Evolutionary conservation across 129 eudicot genomes (phyloP), one percentile per base, ranked within the genome.

Genomic region (Flaveria linearis): DNA sequence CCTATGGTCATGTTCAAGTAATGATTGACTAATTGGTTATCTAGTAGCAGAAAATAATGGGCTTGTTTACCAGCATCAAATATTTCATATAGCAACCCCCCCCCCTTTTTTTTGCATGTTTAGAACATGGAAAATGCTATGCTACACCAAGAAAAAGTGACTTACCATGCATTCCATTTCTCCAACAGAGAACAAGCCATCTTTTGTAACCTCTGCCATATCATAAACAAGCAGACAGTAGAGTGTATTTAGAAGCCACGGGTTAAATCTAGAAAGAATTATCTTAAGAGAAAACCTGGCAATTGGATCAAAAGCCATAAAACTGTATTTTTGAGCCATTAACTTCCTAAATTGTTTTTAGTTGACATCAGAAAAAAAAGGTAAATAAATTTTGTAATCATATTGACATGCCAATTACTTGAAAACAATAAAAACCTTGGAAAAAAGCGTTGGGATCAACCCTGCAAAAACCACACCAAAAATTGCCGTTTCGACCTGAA

Each of bases 91-190:
- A 36, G 36, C 36, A 4, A 4, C 0, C 36, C 36, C 5, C 5
- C 33, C 33, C n/a, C n/a, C n/a, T n/a, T n/a, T 4, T 15, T 13
- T 23, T 10, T 23, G 65, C 65, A 58, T 11, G 65, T 58, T 39
- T 16, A 58, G 25, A 22, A 60, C 65, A 26, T 61, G 67, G 18
- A 61, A 61, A 26, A 61, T 61, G 67, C n/a, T 25, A 23, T 2
- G 13, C 22, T 58, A 3, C 17, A 25, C 9, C 20, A 25, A 14
- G 17, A 13, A 26, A 55, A 45, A 56, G 55, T 56, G 41, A 78
- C 93, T 84, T 52, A 95, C 99, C 99, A 95, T 95, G 88, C 99
- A 95, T 76, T 95, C 99, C 99, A 95, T 95, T 88, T 95, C 99
- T 82, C 99, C 99, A 77, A 95, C 99, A 85, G 99, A 95, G 82